Base-by-base conservation (phyloP, 164 flowering plant genomes). In the Liriodendron chinense region DNA sequence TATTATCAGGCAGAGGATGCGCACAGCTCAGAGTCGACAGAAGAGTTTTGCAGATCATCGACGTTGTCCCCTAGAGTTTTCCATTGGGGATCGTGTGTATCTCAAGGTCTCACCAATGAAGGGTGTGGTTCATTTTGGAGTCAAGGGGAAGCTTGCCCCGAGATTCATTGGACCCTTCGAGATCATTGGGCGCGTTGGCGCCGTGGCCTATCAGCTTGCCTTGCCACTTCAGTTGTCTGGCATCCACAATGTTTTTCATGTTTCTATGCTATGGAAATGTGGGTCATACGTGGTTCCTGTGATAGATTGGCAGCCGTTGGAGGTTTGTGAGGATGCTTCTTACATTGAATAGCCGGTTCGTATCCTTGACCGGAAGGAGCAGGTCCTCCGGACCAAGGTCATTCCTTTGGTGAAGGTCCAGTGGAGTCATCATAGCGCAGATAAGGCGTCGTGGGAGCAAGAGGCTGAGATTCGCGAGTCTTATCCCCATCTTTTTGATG, bases 31-130 rank as follows among this genome's bases (percentile, higher is more conserved):
- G 16, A 22, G 8, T 34, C 10, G 64, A 14, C 63, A 24, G 25
- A 71, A 71, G 28, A 71, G 43, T 22, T 71, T 49, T 71, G 47
- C 65, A n/a, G 21, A 71, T 24, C 50, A 13, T 22, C 9, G 10
- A 0, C n/a, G 63, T 18, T 0, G 13, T 49, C 25, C 14, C 16
- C 5, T 56, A 6, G 47, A 71, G 9, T 71, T 56, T 23, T 9
- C 1, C 7, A 28, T 71, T 10, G 65, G 63, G 7, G 73, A 71
- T 12, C 25, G 16, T 0, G 65, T 69, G 22, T 69, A 25, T 47
- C 34, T 69, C 7, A 28, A 69, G 16, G 71, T 47, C 10, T 5
- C 13, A 0, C 53, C 69, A 1, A 26, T 22, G 9, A 73, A 21
- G 20, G 75, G 75, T 21, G 10, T 20, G 8, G 28, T 28, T 20